Conservation (phyloP, 108 stramenopile genomes). For the Epithemia pelagica region DNA sequence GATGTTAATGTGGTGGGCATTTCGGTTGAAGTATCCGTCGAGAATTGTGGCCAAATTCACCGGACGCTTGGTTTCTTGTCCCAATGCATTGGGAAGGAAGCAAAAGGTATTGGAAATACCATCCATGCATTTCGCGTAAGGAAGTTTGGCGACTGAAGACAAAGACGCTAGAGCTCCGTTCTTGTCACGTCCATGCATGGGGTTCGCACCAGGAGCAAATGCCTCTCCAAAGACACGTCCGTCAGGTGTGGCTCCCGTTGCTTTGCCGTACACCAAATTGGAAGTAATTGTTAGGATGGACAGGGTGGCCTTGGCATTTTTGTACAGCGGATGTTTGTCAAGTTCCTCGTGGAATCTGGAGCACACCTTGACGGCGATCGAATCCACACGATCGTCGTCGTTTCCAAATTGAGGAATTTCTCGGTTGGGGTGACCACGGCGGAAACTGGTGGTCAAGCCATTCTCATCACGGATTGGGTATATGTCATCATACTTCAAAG, state of each 20-base stretch:
- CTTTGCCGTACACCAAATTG: constrained; percentile 59
- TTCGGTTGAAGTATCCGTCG: constrained; percentile 49
- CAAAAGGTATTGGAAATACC: constrained; percentile 69
- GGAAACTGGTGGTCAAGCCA: constrained; percentile 49
- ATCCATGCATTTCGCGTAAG: constrained; percentile 56
- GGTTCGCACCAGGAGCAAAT: constrained; percentile 47
- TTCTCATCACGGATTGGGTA: constrained; percentile 50
- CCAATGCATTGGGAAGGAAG: constrained; percentile 49
- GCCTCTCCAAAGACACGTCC: constrained; percentile 43
- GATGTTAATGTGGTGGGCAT: constrained; percentile 59
- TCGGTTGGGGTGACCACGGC: constrained; percentile 32
- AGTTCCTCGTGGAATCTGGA: constrained; percentile 42
- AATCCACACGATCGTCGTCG: constrained; percentile 47
- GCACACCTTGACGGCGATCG: constrained; percentile 35
- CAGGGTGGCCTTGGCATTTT: constrained; percentile 48
- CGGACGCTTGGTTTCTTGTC: constrained; percentile 20
- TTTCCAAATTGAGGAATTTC: constrained; percentile 53
- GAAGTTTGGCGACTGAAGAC: constrained; percentile 55
- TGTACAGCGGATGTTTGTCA: constrained; percentile 47
- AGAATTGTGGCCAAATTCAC: constrained; percentile 46
- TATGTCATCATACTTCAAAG: constrained; percentile 53
- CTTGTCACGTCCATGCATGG: constrained; percentile 48
- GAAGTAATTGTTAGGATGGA: constrained; percentile 60
- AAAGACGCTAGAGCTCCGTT: constrained; percentile 60
- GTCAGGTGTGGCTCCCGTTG: constrained; percentile 56